These are phyloP conservation scores for Diphasiastrum complanatum DNA, from an alignment of 83 land plant genomes.

Conservation along the genomic window DNA sequence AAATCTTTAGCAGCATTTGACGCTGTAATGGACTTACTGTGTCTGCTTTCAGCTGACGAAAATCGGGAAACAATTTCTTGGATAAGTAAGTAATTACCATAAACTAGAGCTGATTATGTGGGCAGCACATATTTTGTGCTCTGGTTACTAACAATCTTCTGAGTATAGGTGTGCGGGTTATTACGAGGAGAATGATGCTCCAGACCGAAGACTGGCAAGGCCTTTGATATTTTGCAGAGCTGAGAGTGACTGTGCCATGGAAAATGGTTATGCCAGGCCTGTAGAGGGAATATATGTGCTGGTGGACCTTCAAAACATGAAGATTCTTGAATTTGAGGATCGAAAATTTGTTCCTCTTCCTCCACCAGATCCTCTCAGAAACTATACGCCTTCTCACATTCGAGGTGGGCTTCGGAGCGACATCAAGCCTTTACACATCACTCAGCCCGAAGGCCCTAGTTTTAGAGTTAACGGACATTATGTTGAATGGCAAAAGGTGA, in stretches of 20 bases:
- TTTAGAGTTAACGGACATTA: constrained; percentile 84
- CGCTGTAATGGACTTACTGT: no score
- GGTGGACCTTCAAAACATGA: constrained; percentile 9
- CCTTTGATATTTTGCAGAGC: constrained; percentile 1
- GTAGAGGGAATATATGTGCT: background rate
- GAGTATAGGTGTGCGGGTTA: constrained; percentile 5
- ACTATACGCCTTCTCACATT: constrained; percentile 88
- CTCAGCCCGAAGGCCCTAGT: constrained; percentile 97
- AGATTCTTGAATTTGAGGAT: constrained; percentile 84
- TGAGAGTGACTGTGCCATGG: constrained; percentile 3
- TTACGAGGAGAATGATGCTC: constrained; percentile 4
- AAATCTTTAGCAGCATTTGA: no score
- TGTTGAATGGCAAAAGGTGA: constrained; percentile 99
- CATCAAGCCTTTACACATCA: constrained; percentile 80
- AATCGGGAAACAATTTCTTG: no score
- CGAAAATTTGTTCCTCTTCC: constrained; percentile 81
- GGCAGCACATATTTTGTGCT: no score
- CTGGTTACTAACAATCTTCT: no score
- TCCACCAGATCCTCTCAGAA: constrained; percentile 93
- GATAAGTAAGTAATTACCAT: no score
- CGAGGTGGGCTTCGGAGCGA: constrained; percentile 93
- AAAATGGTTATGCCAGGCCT: constrained; percentile 3
- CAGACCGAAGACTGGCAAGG: constrained; percentile 2
- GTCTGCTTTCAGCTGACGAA: no score
- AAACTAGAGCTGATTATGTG: no score